Evolutionary conservation across 805 yeast genomes (phyloP).

Genomic region (Spathaspora hagerdaliae): DNA sequence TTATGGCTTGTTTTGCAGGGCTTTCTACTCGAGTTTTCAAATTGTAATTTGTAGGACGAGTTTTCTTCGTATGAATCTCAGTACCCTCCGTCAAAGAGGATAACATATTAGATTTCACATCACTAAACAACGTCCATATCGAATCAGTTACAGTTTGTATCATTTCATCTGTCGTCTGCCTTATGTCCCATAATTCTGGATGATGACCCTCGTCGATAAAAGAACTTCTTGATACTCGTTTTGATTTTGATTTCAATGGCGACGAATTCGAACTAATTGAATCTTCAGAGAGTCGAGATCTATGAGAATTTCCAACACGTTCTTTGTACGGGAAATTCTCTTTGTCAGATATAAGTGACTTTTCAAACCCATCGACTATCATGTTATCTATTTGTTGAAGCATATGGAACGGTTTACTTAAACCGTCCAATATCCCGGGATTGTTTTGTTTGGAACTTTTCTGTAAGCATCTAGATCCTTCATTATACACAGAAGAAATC

Average conservation of each 20-base stretch:
- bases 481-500: conserved; percentile 2
- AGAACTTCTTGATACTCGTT: conserved; percentile 1
- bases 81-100: conserved; percentile 20
- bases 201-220: conserved; percentile 9
- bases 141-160: conserved; percentile 38
- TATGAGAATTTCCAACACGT: neutral
- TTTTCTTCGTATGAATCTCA: neutral
- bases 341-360: conserved; percentile 19
- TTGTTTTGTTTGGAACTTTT: conserved; percentile 3
- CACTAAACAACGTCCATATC: conserved; percentile 42
- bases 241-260: conserved; percentile 22
- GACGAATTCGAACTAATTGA: conserved; percentile 21
- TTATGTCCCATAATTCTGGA: neutral
- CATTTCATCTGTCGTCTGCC: conserved; percentile 28
- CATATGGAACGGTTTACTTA: conserved; percentile 53
- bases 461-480: neutral
- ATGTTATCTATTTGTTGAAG: conserved; percentile 67
- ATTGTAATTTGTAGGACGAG: too few species aligned
- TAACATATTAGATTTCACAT: conserved; percentile 32
- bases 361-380: conserved; percentile 64
- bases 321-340: neutral
- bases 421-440: conserved; percentile 28
- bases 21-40: too few species aligned
- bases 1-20: too few species aligned
- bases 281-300: conserved; percentile 20